A percentile compares a stretch with the other conserved stretches of the same genome.
Evolutionary conservation across 2,329 filamentous ascomycete species (phyloP).

Genomic region (Mycocentrospora acerina): DNA sequence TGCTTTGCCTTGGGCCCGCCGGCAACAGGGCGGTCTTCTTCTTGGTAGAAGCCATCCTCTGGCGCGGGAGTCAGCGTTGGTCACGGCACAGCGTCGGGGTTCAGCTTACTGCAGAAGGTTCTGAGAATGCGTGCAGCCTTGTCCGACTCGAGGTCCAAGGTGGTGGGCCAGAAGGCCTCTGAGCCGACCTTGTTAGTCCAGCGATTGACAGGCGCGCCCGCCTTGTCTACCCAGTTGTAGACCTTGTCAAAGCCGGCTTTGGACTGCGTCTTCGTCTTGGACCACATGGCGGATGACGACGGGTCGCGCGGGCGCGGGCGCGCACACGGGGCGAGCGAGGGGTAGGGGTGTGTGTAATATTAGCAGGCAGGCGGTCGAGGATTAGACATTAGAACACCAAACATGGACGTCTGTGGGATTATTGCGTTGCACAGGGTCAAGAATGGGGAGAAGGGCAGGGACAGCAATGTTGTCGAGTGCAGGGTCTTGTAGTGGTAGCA

Average conservation of each 20-base stretch:
- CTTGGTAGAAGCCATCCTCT: constrained; percentile 69
- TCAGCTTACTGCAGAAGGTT: constrained; percentile 77
- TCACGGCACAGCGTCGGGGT: constrained; percentile 18
- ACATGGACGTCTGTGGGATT: constrained; percentile 17
- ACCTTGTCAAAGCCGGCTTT: constrained; percentile 67
- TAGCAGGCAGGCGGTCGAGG: constrained; percentile 14
- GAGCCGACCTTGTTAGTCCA: constrained; percentile 78
- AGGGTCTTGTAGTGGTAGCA: too few species aligned
- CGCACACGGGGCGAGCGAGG: constrained; percentile 5
- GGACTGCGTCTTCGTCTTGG: constrained; percentile 36
- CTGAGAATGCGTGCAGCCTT: constrained; percentile 87
- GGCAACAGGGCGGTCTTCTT: constrained; percentile 50
- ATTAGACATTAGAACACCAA: constrained; percentile 25
- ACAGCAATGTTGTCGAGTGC: too few species aligned
- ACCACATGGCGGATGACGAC: constrained; percentile 35
- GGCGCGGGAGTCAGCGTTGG: constrained; percentile 21
- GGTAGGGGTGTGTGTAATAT: constrained; percentile 18
- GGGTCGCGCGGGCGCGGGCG: constrained; percentile 2
- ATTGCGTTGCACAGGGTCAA: too few species aligned
- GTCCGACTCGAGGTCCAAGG: constrained; percentile 84
- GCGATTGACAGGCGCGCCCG: constrained; percentile 75
- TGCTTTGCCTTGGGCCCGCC: constrained; percentile 64
- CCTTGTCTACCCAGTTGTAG: constrained; percentile 66
- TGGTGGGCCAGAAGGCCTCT: constrained; percentile 83
- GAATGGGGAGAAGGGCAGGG: too few species aligned